phyloP scores from a whole-genome alignment of 495 filamentous ascomycete species.

The Neurospora sp. region DNA sequence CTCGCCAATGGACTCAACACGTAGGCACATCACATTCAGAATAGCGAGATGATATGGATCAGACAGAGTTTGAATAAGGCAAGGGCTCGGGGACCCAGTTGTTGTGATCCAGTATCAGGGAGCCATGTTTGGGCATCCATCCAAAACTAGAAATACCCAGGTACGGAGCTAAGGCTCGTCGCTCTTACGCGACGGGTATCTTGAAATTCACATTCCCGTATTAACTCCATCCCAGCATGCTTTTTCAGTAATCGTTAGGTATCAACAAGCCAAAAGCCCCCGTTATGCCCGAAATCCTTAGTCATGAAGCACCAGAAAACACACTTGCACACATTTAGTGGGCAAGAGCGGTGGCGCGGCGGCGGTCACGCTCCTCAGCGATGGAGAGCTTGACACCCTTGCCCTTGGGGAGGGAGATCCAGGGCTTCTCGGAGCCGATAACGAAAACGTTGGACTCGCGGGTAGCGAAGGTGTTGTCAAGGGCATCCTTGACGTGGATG shows the following conservation, averaged over 20 bases:
- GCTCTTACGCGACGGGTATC: background rate
- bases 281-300: slow-evolving; percentile 6
- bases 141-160: background rate
- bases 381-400: slow-evolving; percentile 99
- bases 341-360: slow-evolving; percentile 68
- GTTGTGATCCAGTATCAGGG: background rate
- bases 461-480: slow-evolving; percentile 98
- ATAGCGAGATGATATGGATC: background rate
- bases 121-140: background rate
- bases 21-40: background rate
- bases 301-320: slow-evolving; percentile 2
- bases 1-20: background rate
- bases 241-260: slow-evolving; percentile 9
- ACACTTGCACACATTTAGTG: slow-evolving; percentile 28
- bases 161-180: background rate
- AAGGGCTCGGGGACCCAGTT: background rate
- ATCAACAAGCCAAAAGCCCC: slow-evolving; percentile 19
- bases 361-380: slow-evolving; percentile 94
- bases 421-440: slow-evolving; percentile 95
- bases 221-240: slow-evolving; percentile 21
- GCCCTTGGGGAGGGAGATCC: slow-evolving; percentile 98
- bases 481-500: slow-evolving; percentile 97
- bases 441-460: slow-evolving; percentile 98
- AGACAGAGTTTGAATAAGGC: background rate
- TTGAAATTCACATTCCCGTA: background rate